Conservation (phyloP, 148 eudicot species). For the Dysphania ambrosioides region DNA sequence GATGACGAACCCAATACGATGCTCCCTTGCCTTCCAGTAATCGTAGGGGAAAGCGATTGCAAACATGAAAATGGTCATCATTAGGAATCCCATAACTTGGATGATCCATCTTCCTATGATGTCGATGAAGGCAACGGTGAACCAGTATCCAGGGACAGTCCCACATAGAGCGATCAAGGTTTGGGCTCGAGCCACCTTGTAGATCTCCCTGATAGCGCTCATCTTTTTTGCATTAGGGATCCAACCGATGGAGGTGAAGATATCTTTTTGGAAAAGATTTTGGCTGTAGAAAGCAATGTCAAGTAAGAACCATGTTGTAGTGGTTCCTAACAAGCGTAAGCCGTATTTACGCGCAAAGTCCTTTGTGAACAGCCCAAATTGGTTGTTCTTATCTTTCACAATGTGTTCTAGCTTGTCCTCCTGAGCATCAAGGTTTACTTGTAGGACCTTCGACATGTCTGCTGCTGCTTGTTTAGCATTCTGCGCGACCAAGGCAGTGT, state of each 20-base stretch:
- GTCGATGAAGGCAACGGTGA: conserved; percentile 61
- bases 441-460: conserved; percentile 54
- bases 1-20: conserved; percentile 47
- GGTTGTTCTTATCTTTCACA: background rate
- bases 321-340: conserved; percentile 56
- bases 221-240: conserved; percentile 44
- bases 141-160: conserved; percentile 78
- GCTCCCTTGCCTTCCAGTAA: conserved; percentile 37
- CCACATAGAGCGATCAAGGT: conserved; percentile 61
- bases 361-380: conserved; percentile 53
- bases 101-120: conserved; percentile 53
- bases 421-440: conserved; percentile 40
- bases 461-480: conserved; percentile 54
- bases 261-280: conserved; percentile 71
- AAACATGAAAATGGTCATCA: conserved; percentile 84
- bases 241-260: conserved; percentile 58
- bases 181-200: conserved; percentile 50
- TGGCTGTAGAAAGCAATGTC: conserved; percentile 78
- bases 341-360: conserved; percentile 54
- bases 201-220: conserved; percentile 64
- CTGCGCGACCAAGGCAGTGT: conserved; percentile 61
- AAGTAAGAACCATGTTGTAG: conserved; percentile 63
- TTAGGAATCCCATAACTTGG: conserved; percentile 60
- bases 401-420: conserved; percentile 34
- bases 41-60: conserved; percentile 61